Evolutionary conservation across 805 yeast species (phyloP), one percentile per base, ranked within the genome.

Genomic region (Wickerhamomyces kurtzmanii): DNA sequence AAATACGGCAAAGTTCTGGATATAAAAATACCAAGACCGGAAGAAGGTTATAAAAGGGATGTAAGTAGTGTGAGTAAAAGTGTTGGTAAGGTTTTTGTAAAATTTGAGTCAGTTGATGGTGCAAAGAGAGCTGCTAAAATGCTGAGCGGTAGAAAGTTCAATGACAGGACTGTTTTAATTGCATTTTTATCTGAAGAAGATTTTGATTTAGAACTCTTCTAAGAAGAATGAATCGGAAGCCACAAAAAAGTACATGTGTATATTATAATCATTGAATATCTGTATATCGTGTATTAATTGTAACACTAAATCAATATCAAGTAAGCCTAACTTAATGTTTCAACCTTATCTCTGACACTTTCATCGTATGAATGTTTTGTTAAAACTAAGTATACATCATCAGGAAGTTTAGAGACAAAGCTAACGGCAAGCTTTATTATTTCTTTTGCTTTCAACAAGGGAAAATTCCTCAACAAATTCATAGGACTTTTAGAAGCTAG

Each of bases 371-470:
- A n/a, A n/a, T n/a, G n/a, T n/a, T n/a, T n/a, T n/a, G n/a, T n/a
- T n/a, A n/a, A n/a, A n/a, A n/a, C n/a, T n/a, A n/a, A n/a, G 46
- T 79, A 82, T 18, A 86, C 56, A 3, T 62, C 56, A 18, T 66
- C 69, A 1, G 94, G 93, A 6, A 86, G 54, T 43, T 73, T 73
- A 6, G 87, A 79, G 4, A 85, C 69, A 38, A 85, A 81, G 29
- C 91, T 83, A 22, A 86, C 66, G 23, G 89, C 79, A 13, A 86
- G 55, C 41, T 81, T 79, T 15, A 84, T 81, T 24, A 84, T 71
- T 39, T 80, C 84, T 32, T 69, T 70, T 10, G 87, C 82, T 30
- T 78, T 72, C 31, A 86, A 55, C 3, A 57, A 57, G 0, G 95
- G 94, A 37, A 84, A 72, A 32, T 73, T 79, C 30, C 94, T 58